Percentiles rank a stretch among this genome's conserved stretches.
Conservation (phyloP, 2,329 filamentous ascomycete species). For the Drechmeria coniospora region DNA sequence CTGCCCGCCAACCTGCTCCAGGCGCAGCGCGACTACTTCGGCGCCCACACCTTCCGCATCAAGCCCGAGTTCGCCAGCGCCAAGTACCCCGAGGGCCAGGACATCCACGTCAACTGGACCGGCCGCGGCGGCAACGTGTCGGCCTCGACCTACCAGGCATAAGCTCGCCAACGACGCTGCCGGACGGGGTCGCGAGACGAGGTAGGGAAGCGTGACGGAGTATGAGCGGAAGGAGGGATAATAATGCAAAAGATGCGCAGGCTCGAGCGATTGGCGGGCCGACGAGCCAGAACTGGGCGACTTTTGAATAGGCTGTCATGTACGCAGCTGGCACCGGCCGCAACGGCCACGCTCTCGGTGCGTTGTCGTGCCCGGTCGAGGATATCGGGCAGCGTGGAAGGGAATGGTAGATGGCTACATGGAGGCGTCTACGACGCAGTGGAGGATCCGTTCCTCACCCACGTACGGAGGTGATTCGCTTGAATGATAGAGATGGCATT, state of each 20-base stretch:
- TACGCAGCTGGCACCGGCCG: neutral
- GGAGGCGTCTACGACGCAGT: no score
- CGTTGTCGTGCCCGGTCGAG: no score
- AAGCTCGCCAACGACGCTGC: no score
- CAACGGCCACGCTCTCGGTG: no score
- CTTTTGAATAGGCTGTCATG: neutral
- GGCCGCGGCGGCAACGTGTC: constrained; percentile 94
- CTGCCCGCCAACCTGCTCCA: constrained; percentile 96
- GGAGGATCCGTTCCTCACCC: no score
- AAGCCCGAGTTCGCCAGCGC: constrained; percentile 65
- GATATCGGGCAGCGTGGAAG: no score
- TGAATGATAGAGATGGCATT: no score
- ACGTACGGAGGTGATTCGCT: no score
- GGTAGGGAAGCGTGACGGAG: neutral
- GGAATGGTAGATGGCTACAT: no score
- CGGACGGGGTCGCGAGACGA: no score
- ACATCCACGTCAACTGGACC: constrained; percentile 99
- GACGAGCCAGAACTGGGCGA: neutral
- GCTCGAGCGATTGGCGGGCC: neutral
- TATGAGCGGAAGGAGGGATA: no score
- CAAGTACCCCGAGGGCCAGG: constrained; percentile 70
- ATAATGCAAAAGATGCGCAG: neutral
- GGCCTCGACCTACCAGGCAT: constrained; percentile 94
- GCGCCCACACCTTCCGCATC: constrained; percentile 78
- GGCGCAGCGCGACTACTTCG: constrained; percentile 99